Base-by-base conservation (phyloP, 2,329 filamentous ascomycete species). In the Botrytis elliptica region DNA sequence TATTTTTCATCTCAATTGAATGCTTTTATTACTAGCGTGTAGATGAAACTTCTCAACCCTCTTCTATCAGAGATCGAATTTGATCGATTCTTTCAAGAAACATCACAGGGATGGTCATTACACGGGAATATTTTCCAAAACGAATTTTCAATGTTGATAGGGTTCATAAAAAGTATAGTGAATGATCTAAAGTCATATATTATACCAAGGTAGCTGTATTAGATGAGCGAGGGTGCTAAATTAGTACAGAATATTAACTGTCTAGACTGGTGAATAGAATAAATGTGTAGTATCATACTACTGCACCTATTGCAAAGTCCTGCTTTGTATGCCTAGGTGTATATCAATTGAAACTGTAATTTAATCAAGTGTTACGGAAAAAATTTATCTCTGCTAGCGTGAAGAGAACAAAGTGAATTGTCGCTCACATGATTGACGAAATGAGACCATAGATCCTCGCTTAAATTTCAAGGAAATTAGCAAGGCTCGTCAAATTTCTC, bases 291-390 rank as follows among this genome's bases (percentile, higher is more conserved):
- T 18, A 18, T 29, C n/a, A 55, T 8, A n/a, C 5, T 18, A 29
- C 5, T 16, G 25, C 5, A 29, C 12, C 5, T 29, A 8, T 55
- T 55, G 52, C 5, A 0, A n/a, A 14, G 25, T 55, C 0, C 5
- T n/a, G 3, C 7, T 1, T 16, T 55, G 12, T 14, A 55, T 14
- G 10, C 12, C 46, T 52, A 52, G 46, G 4, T n/a, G 3, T 52
- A 2, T 14, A n/a, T n/a, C 1, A 29, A 29, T 14, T n/a, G 25
- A 29, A 55, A 16, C 2, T 16, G 3, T 55, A 55, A 12, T 29
- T 1, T 16, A 55, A 8, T 0, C 0, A 55, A 55, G 14, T 4
- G 14, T 6, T 3, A 16, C 16, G 2, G 2, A 6, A 55, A 16
- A 0, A 8, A 29, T 7, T n/a, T 29, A 16, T 29, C 8, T 18